phyloP scores from a whole-genome alignment of 2,329 filamentous ascomycete genomes.

The Sarocladiaceae sp. region DNA sequence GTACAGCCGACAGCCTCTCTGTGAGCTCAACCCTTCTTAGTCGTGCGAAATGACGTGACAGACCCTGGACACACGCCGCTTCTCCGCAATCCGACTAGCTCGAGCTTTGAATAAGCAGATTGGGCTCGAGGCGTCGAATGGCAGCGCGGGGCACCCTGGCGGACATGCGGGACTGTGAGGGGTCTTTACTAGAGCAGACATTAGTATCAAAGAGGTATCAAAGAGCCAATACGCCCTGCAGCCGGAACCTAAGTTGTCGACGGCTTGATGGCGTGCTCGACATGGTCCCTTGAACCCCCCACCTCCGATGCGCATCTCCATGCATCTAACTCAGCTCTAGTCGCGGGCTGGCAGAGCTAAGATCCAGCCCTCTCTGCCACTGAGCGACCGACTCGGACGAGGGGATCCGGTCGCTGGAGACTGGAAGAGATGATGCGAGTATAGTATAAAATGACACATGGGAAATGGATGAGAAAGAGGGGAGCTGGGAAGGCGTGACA shows the following conservation, averaged over 20 bases:
- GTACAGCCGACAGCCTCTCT: neutral
- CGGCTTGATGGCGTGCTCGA: constrained; percentile 6
- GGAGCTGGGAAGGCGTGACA: too few species aligned
- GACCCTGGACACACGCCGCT: neutral
- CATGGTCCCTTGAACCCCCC: neutral
- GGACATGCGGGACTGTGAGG: too few species aligned
- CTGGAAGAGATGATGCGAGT: constrained; percentile 5
- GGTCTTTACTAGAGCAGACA: too few species aligned
- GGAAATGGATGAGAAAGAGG: too few species aligned
- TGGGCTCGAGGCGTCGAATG: neutral
- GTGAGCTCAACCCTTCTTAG: too few species aligned
- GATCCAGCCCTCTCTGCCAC: too few species aligned
- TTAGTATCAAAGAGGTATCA: too few species aligned
- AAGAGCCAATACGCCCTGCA: too few species aligned
- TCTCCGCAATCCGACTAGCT: neutral
- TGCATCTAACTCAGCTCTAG: constrained; percentile 1
- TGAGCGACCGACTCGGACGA: neutral
- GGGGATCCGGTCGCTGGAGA: neutral
- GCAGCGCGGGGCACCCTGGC: too few species aligned
- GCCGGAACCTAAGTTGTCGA: too few species aligned
- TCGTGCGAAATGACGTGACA: neutral
- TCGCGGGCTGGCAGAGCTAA: too few species aligned
- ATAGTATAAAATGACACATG: constrained; percentile 5
- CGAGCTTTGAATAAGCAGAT: neutral
- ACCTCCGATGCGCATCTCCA: neutral